Conservation (phyloP, 1,284 basidiomycete species). For the Irpex lacteus region DNA sequence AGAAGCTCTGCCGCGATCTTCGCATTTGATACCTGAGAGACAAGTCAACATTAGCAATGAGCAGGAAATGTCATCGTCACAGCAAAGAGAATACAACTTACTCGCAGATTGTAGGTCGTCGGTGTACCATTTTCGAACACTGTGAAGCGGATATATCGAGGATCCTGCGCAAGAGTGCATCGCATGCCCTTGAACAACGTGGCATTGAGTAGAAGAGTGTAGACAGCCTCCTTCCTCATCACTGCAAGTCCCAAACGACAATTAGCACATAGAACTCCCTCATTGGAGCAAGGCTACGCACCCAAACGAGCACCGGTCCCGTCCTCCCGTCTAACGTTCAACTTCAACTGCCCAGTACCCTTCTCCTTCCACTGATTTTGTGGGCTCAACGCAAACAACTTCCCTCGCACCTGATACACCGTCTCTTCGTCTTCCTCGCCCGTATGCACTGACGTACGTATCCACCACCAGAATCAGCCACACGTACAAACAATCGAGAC, state of each 20-base stretch:
- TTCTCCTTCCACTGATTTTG: conserved; percentile 83
- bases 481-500: too few relatives aligned
- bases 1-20: conserved; percentile 34
- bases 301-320: conserved; percentile 74
- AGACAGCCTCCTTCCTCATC: conserved; percentile 94
- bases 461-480: too few relatives aligned
- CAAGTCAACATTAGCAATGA: neutral
- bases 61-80: neutral
- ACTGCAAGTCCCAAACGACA: conserved; percentile 44
- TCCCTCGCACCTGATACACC: conserved; percentile 81
- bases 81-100: conserved; percentile 36
- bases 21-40: conserved; percentile 29
- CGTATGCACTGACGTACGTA: too few relatives aligned
- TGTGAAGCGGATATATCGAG: conserved; percentile 77
- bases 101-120: conserved; percentile 76
- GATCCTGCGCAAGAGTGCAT: conserved; percentile 75
- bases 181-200: conserved; percentile 86
- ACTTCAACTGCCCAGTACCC: conserved; percentile 78
- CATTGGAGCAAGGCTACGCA: conserved; percentile 33
- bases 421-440: conserved; percentile 94
- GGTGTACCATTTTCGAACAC: conserved; percentile 66
- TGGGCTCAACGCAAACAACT: conserved; percentile 74
- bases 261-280: neutral
- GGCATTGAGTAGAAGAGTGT: conserved; percentile 82
- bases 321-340: conserved; percentile 75